phyloP scores from a whole-genome alignment of 2,329 filamentous ascomycete species.

The Stagonosporopsis cucurbitacearum region DNA sequence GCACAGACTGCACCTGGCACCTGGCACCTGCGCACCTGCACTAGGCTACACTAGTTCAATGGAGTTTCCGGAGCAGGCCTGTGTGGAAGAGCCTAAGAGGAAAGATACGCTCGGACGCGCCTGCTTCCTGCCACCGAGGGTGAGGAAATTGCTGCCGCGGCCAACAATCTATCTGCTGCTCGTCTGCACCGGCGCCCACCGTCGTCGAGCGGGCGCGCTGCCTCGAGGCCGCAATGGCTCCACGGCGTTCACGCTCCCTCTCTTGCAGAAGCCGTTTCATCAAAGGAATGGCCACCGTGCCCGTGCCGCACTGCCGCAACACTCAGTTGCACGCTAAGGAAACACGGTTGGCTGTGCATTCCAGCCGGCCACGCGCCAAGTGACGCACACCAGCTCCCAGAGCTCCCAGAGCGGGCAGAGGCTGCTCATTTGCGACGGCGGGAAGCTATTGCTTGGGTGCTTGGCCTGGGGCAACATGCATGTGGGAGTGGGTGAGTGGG shows the following conservation, averaged over 20 bases:
- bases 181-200: background rate
- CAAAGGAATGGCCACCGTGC: slow-evolving; percentile 16
- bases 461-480: slow-evolving; percentile 23
- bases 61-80: slow-evolving; percentile 12
- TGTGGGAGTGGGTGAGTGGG: slow-evolving; percentile 5
- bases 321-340: slow-evolving; percentile 16
- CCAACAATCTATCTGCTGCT: slow-evolving; percentile 25
- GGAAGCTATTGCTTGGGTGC: slow-evolving; percentile 19
- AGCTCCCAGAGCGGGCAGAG: slow-evolving; percentile 13
- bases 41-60: slow-evolving; percentile 23
- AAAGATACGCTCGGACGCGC: slow-evolving; percentile 36
- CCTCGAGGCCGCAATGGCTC: slow-evolving; percentile 5
- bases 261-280: slow-evolving; percentile 18
- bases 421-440: slow-evolving; percentile 20
- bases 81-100: background rate
- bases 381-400: slow-evolving; percentile 16
- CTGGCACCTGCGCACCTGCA: no score
- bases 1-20: slow-evolving; percentile 25
- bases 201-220: background rate
- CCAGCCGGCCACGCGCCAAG: slow-evolving; percentile 23
- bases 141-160: slow-evolving; percentile 23
- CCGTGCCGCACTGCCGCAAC: slow-evolving; percentile 23
- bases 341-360: slow-evolving; percentile 29
- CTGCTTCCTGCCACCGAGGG: slow-evolving; percentile 10
- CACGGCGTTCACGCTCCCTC: slow-evolving; percentile 6